Evolutionary conservation across 441 rosid genomes (phyloP).

Genomic region (Erodium chrysanthum): DNA sequence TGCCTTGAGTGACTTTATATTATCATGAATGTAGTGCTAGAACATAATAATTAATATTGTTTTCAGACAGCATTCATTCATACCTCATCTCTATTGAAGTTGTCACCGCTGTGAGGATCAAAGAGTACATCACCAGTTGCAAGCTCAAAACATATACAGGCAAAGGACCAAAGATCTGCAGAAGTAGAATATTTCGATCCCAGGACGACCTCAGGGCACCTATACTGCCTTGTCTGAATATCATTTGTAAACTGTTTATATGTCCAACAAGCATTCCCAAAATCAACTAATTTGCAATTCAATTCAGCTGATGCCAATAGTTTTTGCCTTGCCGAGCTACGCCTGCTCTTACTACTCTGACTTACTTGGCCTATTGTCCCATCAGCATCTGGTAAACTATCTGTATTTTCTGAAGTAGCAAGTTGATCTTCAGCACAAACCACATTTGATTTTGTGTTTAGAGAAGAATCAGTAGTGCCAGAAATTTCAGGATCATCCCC

Average conservation of each 20-base stretch:
- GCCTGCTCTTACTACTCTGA: conserved; percentile 34
- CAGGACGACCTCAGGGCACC: conserved; percentile 64
- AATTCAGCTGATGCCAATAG: conserved; percentile 38
- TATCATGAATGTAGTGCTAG: background rate
- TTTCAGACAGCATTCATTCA: background rate
- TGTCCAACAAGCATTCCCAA: conserved; percentile 78
- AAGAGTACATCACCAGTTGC: conserved; percentile 63
- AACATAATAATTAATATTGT: background rate
- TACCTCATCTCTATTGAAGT: conserved; percentile 66
- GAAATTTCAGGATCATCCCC: conserved; percentile 32
- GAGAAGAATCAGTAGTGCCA: conserved; percentile 22
- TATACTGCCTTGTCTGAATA: conserved; percentile 66
- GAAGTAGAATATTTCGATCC: conserved; percentile 59
- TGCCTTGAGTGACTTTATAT: background rate
- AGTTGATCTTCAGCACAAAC: conserved; percentile 25
- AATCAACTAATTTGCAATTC: conserved; percentile 60
- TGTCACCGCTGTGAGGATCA: conserved; percentile 73
- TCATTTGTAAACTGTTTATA: conserved; percentile 65
- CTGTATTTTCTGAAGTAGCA: conserved; percentile 24
- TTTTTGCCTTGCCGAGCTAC: conserved; percentile 39
- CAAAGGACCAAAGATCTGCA: conserved; percentile 69
- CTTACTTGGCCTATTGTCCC: conserved; percentile 27
- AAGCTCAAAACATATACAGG: conserved; percentile 64
- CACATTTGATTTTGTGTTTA: conserved; percentile 25
- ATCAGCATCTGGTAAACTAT: conserved; percentile 22